Conservation (phyloP, 441 rosid species). For the Populus trichocarpa region DNA sequence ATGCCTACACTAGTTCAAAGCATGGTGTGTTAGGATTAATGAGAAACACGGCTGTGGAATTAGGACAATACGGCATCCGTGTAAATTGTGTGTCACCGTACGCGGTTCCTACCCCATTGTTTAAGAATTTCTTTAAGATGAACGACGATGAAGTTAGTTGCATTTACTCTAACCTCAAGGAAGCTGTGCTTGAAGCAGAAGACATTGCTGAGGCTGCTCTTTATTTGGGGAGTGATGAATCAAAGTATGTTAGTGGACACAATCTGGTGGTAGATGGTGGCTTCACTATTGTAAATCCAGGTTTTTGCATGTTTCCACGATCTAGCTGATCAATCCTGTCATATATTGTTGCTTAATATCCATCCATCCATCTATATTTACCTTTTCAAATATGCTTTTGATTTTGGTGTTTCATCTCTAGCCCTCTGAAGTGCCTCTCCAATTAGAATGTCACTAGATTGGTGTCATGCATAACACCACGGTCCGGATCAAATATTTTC, state of each 20-base stretch:
- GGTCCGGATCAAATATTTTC: no score
- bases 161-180: constrained; percentile 22
- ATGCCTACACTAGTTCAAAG: constrained; percentile 40
- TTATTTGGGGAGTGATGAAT: constrained; percentile 39
- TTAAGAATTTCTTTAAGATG: constrained; percentile 7
- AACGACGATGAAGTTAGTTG: constrained; percentile 16
- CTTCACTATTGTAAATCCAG: constrained; percentile 12
- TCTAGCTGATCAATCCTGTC: not conserved
- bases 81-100: constrained; percentile 45
- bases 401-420: not conserved
- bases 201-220: constrained; percentile 43
- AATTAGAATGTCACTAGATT: not conserved
- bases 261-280: constrained; percentile 48
- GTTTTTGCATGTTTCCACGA: constrained; percentile 6
- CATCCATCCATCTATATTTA: not conserved
- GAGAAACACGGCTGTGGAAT: constrained; percentile 35
- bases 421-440: no score
- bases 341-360: no score
- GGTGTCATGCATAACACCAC: no score
- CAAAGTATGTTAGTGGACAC: constrained; percentile 39
- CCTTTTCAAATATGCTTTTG: not conserved
- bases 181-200: constrained; percentile 25
- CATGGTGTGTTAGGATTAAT: constrained; percentile 37
- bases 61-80: constrained; percentile 40
- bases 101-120: constrained; percentile 33